Conservation (phyloP, 1,284 basidiomycete genomes). For the Volvariella volvacea region DNA sequence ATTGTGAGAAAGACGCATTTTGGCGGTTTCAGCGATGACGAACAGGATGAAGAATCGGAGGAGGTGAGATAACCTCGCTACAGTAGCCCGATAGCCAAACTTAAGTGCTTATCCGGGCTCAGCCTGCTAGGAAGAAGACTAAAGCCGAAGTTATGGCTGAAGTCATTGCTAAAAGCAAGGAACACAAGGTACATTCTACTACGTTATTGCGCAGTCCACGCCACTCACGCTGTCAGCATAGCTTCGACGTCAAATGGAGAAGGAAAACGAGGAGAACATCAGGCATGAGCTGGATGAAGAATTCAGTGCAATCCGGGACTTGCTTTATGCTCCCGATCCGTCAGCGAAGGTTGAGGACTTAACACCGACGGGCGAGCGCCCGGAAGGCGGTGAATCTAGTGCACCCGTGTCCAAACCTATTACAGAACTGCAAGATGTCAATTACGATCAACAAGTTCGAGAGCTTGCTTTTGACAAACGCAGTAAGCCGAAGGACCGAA, state of each 20-base stretch:
- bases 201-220: slow-evolving; percentile 3
- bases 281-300: slow-evolving; percentile 88
- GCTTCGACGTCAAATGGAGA: slow-evolving; percentile 83
- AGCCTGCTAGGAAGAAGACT: slow-evolving; percentile 80
- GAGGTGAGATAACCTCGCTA: slow-evolving; percentile 34
- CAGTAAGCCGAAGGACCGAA: slow-evolving; percentile 91
- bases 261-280: slow-evolving; percentile 80
- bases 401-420: slow-evolving; percentile 11
- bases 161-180: slow-evolving; percentile 96
- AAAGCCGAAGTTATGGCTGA: slow-evolving; percentile 99
- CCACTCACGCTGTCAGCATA: slow-evolving; percentile 22
- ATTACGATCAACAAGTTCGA: slow-evolving; percentile 90
- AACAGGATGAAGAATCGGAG: slow-evolving; percentile 47
- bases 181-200: slow-evolving; percentile 66
- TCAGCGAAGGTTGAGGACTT: slow-evolving; percentile 32
- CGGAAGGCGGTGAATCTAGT: not conserved
- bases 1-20: slow-evolving; percentile 73
- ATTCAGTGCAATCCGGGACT: slow-evolving; percentile 75
- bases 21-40: slow-evolving; percentile 78
- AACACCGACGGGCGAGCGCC: slow-evolving; percentile 24
- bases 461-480: slow-evolving; percentile 92
- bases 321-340: slow-evolving; percentile 62
- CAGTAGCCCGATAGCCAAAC: not conserved
- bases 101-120: slow-evolving; percentile 5
- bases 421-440: slow-evolving; percentile 28